A percentile compares a stretch with the other conserved stretches of the same genome.
Evolutionary conservation across 2,329 filamentous ascomycete species (phyloP).

Genomic region (Fusarium coffeatum): DNA sequence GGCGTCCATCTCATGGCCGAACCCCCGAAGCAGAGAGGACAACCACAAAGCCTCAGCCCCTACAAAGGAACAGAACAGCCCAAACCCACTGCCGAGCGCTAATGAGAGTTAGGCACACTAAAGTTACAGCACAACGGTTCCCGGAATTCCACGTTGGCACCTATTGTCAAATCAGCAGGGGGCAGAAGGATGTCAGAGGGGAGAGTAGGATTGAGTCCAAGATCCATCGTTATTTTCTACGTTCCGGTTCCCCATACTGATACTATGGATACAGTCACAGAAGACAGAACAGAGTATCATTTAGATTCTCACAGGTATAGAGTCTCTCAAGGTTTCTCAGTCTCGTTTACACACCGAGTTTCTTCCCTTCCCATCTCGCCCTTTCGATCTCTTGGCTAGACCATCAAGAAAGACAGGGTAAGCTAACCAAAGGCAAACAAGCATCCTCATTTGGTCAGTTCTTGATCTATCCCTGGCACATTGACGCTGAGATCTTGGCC

Average conservation of each 20-base stretch:
- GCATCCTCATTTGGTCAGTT: constrained; percentile 1
- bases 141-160: constrained; percentile 17
- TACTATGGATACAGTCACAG: not conserved
- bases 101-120: constrained; percentile 24
- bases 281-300: not conserved
- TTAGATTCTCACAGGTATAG: constrained; percentile 2
- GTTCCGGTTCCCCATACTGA: constrained; percentile 15
- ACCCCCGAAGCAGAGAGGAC: constrained; percentile 22
- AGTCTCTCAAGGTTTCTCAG: constrained; percentile 20
- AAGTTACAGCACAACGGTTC: constrained; percentile 31
- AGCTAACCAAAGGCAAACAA: constrained; percentile 28
- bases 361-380: constrained; percentile 13
- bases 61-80: constrained; percentile 27
- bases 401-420: constrained; percentile 23
- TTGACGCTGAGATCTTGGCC: constrained; percentile 31
- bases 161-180: constrained; percentile 27
- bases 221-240: constrained; percentile 33
- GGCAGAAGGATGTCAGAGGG: constrained; percentile 12
- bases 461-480: constrained; percentile 19
- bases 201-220: constrained; percentile 13
- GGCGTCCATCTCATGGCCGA: constrained; percentile 35
- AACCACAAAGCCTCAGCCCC: constrained; percentile 38
- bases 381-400: constrained; percentile 23
- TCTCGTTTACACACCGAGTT: constrained; percentile 3
- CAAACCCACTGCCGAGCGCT: constrained; percentile 36